phyloP scores from a whole-genome alignment of 768 basidiomycete genomes.

The Hysterangium stoloniferum region DNA sequence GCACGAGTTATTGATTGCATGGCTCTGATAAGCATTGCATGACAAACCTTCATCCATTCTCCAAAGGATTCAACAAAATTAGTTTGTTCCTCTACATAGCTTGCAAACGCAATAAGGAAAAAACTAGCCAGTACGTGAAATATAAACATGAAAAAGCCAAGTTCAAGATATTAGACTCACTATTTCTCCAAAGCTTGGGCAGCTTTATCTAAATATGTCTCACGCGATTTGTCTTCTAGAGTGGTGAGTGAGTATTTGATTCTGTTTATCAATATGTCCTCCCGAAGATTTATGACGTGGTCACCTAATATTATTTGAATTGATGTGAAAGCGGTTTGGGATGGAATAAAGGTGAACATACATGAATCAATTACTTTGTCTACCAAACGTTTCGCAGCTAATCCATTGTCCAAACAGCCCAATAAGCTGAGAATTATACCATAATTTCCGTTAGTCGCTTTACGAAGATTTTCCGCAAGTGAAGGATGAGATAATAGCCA shows the following conservation, averaged over 20 bases:
- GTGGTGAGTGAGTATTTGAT: conserved; percentile 80
- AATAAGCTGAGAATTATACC: conserved; percentile 84
- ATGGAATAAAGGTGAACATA: conserved; percentile 26
- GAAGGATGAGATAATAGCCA: conserved; percentile 74
- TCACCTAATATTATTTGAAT: conserved; percentile 50
- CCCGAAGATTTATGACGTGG: conserved; percentile 85
- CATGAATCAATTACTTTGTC: conserved; percentile 84
- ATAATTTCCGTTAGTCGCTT: conserved; percentile 89
- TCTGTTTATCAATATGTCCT: conserved; percentile 77
- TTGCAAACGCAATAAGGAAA: conserved; percentile 91
- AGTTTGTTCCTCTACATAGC: conserved; percentile 64
- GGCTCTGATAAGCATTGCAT: neutral
- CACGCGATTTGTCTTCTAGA: conserved; percentile 47
- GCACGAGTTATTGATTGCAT: neutral
- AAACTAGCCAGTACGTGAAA: conserved; percentile 42
- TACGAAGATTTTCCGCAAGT: conserved; percentile 79
- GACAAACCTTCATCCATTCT: conserved; percentile 73
- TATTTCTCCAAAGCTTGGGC: conserved; percentile 82
- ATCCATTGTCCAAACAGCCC: conserved; percentile 85
- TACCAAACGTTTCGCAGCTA: conserved; percentile 79
- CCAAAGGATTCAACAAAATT: conserved; percentile 65
- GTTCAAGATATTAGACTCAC: conserved; percentile 36
- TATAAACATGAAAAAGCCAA: neutral
- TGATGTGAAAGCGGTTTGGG: neutral
- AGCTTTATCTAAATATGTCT: conserved; percentile 54